phyloP scores from a whole-genome alignment of 108 stramenopile species.

The Aurantiochytrium sp. region DNA sequence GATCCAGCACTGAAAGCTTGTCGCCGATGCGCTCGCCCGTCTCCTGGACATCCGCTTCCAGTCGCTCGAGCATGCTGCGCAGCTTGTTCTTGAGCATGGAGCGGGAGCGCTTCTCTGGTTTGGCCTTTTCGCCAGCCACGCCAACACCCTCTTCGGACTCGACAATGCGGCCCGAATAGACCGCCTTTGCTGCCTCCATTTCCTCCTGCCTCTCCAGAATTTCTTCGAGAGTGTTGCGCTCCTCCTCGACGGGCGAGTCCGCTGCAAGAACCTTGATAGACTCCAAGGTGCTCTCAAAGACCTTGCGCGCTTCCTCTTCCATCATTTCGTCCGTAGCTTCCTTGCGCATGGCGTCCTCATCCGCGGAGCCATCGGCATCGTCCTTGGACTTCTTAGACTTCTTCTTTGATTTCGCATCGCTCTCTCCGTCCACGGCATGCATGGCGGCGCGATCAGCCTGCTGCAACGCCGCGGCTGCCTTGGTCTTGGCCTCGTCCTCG shows the following conservation, averaged over 20 bases:
- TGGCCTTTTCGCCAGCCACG: neutral
- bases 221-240: neutral
- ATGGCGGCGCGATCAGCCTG: neutral
- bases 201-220: conserved; percentile 32
- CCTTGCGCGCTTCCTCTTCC: neutral
- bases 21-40: conserved; percentile 83
- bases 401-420: neutral
- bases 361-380: neutral
- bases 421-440: neutral
- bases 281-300: neutral
- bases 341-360: neutral
- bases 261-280: neutral
- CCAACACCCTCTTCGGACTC: neutral
- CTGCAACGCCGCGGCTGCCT: neutral
- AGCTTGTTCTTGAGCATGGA: conserved; percentile 62
- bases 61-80: conserved; percentile 79
- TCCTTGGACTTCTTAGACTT: too few relatives aligned
- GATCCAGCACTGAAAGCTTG: conserved; percentile 89
- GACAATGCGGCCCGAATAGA: neutral
- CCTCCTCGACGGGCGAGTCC: neutral
- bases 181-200: conserved; percentile 25
- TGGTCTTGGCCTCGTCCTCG: neutral
- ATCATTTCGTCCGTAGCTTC: neutral
- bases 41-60: conserved; percentile 75
- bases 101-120: neutral